phyloP scores from a whole-genome alignment of 192 early-diverging fungal genomes.

The Backusella mclennaniae region DNA sequence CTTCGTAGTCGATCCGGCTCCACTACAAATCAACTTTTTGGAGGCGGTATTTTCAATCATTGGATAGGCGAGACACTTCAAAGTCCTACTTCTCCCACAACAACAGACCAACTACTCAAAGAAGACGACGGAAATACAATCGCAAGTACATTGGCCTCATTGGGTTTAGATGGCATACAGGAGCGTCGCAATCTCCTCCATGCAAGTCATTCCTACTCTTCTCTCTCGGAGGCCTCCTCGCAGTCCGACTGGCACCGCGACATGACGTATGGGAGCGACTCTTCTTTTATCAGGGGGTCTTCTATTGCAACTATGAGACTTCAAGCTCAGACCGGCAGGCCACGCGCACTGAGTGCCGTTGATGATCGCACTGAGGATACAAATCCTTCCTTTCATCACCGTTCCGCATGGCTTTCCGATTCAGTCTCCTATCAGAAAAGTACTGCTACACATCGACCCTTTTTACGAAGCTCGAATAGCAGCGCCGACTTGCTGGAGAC shows the following conservation, averaged over 20 bases:
- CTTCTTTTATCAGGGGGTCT: slow-evolving; percentile 10
- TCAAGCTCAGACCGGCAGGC: slow-evolving; percentile 13
- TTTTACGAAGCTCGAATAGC: slow-evolving; percentile 14
- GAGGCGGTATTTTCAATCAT: slow-evolving; percentile 10
- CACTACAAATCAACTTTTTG: slow-evolving; percentile 1
- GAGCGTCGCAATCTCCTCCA: slow-evolving; percentile 1
- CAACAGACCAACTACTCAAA: slow-evolving; percentile 24
- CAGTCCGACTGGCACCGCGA: slow-evolving; percentile 2
- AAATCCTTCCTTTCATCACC: not conserved
- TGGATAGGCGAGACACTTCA: slow-evolving; percentile 4
- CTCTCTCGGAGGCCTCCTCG: not conserved
- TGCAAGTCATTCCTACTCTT: slow-evolving; percentile 1
- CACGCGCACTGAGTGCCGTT: slow-evolving; percentile 14
- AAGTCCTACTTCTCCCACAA: slow-evolving; percentile 28
- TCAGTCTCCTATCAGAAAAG: not conserved
- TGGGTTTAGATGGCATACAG: slow-evolving; percentile 27
- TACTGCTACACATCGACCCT: not conserved
- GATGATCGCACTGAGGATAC: not conserved
- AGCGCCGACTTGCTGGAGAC: slow-evolving; percentile 18
- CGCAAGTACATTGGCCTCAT: slow-evolving; percentile 31
- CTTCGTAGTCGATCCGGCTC: slow-evolving; percentile 19
- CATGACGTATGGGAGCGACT: not conserved
- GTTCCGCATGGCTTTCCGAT: not conserved
- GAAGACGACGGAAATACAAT: slow-evolving; percentile 30
- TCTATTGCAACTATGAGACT: slow-evolving; percentile 11